Percentiles rank a stretch among this genome's conserved stretches.
Evolutionary conservation across 768 basidiomycete species (phyloP).

Genomic region (Rhizopogon vinicolor): DNA sequence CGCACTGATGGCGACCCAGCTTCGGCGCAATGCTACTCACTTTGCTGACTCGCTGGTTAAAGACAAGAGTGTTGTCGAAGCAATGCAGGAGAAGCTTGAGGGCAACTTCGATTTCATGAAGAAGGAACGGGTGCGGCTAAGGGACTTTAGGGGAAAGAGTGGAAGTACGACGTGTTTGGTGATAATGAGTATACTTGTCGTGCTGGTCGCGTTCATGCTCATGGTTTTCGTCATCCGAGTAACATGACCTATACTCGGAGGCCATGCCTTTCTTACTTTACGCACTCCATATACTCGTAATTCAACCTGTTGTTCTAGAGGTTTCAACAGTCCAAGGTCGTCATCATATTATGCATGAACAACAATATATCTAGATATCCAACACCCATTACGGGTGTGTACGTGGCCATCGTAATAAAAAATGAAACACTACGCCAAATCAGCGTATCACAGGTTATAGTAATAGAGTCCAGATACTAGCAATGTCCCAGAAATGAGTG

Average conservation of each 20-base stretch:
- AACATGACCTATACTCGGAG: conserved; percentile 28
- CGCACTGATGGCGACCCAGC: conserved; percentile 81
- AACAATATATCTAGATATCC: conserved; percentile 1
- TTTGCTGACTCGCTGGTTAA: conserved; percentile 70
- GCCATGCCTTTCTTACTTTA: conserved; percentile 2
- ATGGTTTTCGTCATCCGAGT: conserved; percentile 74
- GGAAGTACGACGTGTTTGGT: conserved; percentile 71
- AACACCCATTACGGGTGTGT: conserved; percentile 2
- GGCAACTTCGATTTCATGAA: conserved; percentile 66
- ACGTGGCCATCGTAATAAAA: not conserved
- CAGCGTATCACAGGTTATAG: not conserved
- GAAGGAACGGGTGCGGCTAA: conserved; percentile 55
- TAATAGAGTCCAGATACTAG: not conserved
- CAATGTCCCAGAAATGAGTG: conserved; percentile 7
- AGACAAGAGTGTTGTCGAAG: conserved; percentile 68
- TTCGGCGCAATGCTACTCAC: conserved; percentile 78
- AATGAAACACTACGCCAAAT: not conserved
- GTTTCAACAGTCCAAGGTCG: conserved; percentile 9
- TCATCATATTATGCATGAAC: conserved; percentile 7
- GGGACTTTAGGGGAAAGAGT: conserved; percentile 60
- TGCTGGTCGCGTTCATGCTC: conserved; percentile 61
- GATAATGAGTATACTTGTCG: conserved; percentile 58
- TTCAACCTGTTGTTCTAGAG: conserved; percentile 1
- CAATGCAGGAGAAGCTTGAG: conserved; percentile 69
- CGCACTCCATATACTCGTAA: not conserved